A percentile compares a stretch with the other conserved stretches of the same genome.
Conservation (phyloP, 1,139 yeast species). For the Candida dubliniensis region DNA sequence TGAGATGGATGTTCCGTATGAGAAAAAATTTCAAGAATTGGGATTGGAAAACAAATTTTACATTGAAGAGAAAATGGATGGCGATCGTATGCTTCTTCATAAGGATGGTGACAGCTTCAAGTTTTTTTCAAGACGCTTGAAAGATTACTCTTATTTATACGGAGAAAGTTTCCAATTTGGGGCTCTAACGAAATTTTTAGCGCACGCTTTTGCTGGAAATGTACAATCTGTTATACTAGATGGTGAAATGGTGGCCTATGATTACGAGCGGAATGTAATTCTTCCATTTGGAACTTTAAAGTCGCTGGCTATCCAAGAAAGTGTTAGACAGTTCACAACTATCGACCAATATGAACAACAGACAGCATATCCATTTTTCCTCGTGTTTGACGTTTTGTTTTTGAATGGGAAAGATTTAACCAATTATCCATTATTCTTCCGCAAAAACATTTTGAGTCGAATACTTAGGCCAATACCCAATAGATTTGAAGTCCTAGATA, state of each 20-base stretch:
- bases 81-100: slow-evolving; percentile 84
- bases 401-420: slow-evolving; percentile 66
- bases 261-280: slow-evolving; percentile 54
- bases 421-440: slow-evolving; percentile 49
- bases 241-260: slow-evolving; percentile 95
- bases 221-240: slow-evolving; percentile 64
- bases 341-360: slow-evolving; percentile 38
- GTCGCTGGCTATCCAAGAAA: slow-evolving; percentile 61
- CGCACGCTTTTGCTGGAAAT: slow-evolving; percentile 41
- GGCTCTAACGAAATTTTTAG: slow-evolving; percentile 57
- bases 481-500: slow-evolving; percentile 57
- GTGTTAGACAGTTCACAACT: slow-evolving; percentile 43
- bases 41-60: slow-evolving; percentile 46
- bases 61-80: slow-evolving; percentile 92
- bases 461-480: slow-evolving; percentile 51
- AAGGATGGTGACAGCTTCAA: slow-evolving; percentile 44
- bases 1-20: slow-evolving; percentile 23
- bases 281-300: slow-evolving; percentile 82
- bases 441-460: slow-evolving; percentile 53
- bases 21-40: slow-evolving; percentile 16
- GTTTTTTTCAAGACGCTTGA: slow-evolving; percentile 68
- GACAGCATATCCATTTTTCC: slow-evolving; percentile 57
- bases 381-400: slow-evolving; percentile 71
- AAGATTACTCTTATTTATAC: slow-evolving; percentile 72
- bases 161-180: slow-evolving; percentile 65